Evolutionary conservation across 352 stramenopile genomes (phyloP).

Genomic region (Stramenopiles sp.): DNA sequence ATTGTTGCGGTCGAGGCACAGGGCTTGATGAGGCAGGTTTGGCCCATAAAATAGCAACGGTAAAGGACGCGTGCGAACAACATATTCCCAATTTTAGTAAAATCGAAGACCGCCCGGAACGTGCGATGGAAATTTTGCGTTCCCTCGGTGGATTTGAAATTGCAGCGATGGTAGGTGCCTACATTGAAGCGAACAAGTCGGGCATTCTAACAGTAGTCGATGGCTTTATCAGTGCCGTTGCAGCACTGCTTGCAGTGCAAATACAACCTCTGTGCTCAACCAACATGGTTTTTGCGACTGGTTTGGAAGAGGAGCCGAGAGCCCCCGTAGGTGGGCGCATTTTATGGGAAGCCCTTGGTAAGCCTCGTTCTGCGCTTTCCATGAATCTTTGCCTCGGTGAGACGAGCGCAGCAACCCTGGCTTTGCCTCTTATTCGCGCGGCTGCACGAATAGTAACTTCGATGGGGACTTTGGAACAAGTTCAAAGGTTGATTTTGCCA

Average conservation of each 20-base stretch:
- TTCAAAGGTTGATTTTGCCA: neutral
- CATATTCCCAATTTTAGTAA: neutral
- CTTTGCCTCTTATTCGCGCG: constrained; percentile 29
- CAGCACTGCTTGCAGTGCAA: constrained; percentile 31
- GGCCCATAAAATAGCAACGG: constrained; percentile 32
- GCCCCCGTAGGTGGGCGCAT: constrained; percentile 27
- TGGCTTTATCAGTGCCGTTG: constrained; percentile 38
- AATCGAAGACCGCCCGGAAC: neutral
- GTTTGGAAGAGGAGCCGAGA: constrained; percentile 33
- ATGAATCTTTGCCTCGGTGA: constrained; percentile 40
- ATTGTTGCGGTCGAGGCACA: constrained; percentile 23
- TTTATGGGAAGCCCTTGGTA: constrained; percentile 22
- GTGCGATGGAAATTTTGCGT: neutral
- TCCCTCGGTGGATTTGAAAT: constrained; percentile 36
- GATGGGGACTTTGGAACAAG: constrained; percentile 27
- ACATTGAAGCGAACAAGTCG: constrained; percentile 26
- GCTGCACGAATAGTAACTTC: constrained; percentile 26
- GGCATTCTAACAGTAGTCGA: constrained; percentile 35
- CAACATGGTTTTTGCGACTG: constrained; percentile 32
- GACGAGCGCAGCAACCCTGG: constrained; percentile 28
- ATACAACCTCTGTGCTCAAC: constrained; percentile 26
- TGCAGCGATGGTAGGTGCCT: constrained; percentile 33
- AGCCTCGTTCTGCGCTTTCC: constrained; percentile 26
- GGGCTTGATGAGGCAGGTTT: constrained; percentile 28
- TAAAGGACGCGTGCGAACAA: constrained; percentile 26